phyloP scores from a whole-genome alignment of 2,329 filamentous ascomycete species.

The Fusarium foetens region DNA sequence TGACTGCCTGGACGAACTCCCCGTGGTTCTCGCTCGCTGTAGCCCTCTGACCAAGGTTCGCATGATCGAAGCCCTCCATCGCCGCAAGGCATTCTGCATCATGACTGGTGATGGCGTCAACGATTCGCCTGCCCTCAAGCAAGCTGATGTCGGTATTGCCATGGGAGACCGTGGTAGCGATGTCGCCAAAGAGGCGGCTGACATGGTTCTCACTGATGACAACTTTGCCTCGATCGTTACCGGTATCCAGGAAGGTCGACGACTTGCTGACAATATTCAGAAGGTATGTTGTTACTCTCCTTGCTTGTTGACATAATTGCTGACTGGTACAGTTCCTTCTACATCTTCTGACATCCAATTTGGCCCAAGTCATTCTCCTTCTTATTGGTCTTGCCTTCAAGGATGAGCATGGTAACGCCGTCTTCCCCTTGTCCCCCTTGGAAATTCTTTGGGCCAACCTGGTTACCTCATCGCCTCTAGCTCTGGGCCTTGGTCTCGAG shows the following conservation, averaged over 20 bases:
- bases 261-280: constrained; percentile 78
- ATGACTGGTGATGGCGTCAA: constrained; percentile 83
- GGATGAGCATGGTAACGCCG: constrained; percentile 65
- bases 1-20: constrained; percentile 68
- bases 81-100: constrained; percentile 73
- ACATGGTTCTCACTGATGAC: constrained; percentile 89
- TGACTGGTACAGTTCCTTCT: constrained; percentile 62
- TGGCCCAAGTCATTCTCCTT: constrained; percentile 75
- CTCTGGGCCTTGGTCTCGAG: constrained; percentile 78
- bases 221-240: constrained; percentile 85
- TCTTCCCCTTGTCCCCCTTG: constrained; percentile 77
- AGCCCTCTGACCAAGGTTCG: constrained; percentile 78
- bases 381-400: constrained; percentile 77
- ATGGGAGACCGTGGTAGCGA: constrained; percentile 78
- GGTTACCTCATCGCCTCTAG: constrained; percentile 76
- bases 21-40: constrained; percentile 75
- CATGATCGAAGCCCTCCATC: constrained; percentile 78
- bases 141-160: constrained; percentile 79
- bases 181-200: constrained; percentile 82
- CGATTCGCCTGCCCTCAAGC: constrained; percentile 77
- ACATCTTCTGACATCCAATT: constrained; percentile 75
- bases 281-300: constrained; percentile 60
- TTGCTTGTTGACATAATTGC: neutral
- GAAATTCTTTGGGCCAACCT: constrained; percentile 83
- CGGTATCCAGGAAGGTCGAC: constrained; percentile 75